These are phyloP conservation scores for Lactarius indigo DNA, from an alignment of 768 basidiomycete species.

Conservation along the genomic window DNA sequence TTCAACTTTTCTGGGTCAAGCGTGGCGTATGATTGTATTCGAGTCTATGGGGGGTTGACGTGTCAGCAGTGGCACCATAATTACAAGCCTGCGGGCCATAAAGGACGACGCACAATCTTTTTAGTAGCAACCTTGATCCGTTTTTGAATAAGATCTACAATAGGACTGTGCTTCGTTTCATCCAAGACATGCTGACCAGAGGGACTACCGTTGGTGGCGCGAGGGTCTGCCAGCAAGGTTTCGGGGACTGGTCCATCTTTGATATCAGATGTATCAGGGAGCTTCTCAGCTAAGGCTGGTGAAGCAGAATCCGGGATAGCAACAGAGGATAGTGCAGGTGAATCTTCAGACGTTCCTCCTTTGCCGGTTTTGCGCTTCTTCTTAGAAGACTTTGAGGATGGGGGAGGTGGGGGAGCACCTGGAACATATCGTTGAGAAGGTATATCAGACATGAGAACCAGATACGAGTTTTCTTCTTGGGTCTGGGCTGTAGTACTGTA, in stretches of 20 bases:
- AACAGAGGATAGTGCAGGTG: constrained; percentile 25
- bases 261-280: constrained; percentile 17
- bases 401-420: constrained; percentile 65
- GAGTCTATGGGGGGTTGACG: constrained; percentile 44
- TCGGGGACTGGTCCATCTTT: constrained; percentile 19
- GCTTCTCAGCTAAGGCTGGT: constrained; percentile 17
- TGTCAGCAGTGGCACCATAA: constrained; percentile 4
- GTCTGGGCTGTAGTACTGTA: background rate
- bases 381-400: constrained; percentile 56
- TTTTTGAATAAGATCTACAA: constrained; percentile 77
- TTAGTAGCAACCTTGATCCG: constrained; percentile 72
- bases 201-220: constrained; percentile 16
- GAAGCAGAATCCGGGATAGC: constrained; percentile 26
- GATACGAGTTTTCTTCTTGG: background rate
- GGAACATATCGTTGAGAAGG: constrained; percentile 58
- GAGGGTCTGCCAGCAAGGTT: constrained; percentile 15
- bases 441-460: constrained; percentile 36
- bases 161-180: constrained; percentile 55
- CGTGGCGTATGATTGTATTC: constrained; percentile 67
- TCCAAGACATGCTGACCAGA: constrained; percentile 32
- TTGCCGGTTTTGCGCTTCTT: constrained; percentile 67
- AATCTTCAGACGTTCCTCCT: constrained; percentile 35
- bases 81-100: constrained; percentile 17
- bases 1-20: constrained; percentile 72
- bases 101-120: constrained; percentile 65